Base-by-base conservation (phyloP, 164 flowering plant genomes). In the Buxus sempervirens region DNA sequence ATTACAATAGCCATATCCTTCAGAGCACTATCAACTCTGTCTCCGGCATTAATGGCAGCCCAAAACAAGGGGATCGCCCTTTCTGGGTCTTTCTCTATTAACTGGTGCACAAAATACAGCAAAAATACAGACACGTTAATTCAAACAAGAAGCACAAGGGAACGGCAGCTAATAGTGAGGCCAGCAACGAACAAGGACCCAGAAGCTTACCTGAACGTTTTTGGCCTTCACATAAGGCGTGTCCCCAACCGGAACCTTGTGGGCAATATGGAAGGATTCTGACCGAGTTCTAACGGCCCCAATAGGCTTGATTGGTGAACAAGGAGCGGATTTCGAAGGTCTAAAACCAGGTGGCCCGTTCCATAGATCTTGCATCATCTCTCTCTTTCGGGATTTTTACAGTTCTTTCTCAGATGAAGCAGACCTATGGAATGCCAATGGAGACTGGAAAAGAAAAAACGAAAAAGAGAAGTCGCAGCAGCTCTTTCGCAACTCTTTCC, bases 1-100 rank as follows among this genome's bases (percentile, higher is more conserved):
- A 96, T 96, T 12, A 96, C 98, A 77, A 96, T 91, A 5, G 99
- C 98, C 99, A 96, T 96, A 63, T 95, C 99, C 70, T 95, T 95
- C 69, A 95, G 75, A 60, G 99, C 99, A 81, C 99, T 95, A 63
- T 96, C 99, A 25, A 96, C 97, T 82, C 99, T 80, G 70, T 96
- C 99, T 61, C 98, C 96, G 1, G 99, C 90, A 76, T 96, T 96
- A 58, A 96, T 96, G 42, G 99, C 99, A 24, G 97, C 93, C 99
- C 99, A 96, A 54, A 96, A 96, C 74, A 96, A 64, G 0, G 97
- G 97, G 49, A 96, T 96, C 14, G 99, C 93, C 76, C 74, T 91
- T 63, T 93, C 99, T 1, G 98, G 99, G 71, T 96, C 97, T 80
- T 96, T 96, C 19, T 93, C 99, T 64, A 96, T 95, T 82, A 96